Conservation (phyloP, 2,329 filamentous ascomycete species). For the Phoma sp. region DNA sequence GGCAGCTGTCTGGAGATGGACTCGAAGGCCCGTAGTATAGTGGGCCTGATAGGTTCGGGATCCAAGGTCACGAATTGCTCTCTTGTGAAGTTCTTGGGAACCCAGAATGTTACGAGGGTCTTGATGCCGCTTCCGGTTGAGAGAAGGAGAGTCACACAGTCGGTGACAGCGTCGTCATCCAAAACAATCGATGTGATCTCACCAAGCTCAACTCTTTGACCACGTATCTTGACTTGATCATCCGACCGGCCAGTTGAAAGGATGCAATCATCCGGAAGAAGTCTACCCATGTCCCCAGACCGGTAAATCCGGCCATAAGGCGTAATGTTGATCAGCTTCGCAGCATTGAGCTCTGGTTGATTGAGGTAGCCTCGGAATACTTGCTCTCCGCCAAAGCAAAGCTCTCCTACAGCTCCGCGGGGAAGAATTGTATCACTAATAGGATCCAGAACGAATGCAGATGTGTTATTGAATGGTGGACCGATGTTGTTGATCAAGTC, state of each 20-base stretch:
- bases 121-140: conserved; percentile 56
- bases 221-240: conserved; percentile 82
- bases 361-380: conserved; percentile 77
- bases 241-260: conserved; percentile 77
- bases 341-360: conserved; percentile 65
- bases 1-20: conserved; percentile 66
- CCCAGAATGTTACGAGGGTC: conserved; percentile 72
- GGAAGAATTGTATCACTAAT: conserved; percentile 60
- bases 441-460: conserved; percentile 68
- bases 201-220: conserved; percentile 78
- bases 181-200: conserved; percentile 74
- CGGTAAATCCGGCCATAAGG: conserved; percentile 77
- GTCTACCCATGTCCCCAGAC: conserved; percentile 81
- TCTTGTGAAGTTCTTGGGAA: conserved; percentile 50
- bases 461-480: conserved; percentile 75
- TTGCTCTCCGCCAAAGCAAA: conserved; percentile 87
- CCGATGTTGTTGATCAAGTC: conserved; percentile 81
- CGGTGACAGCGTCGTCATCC: conserved; percentile 58
- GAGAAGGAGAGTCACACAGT: conserved; percentile 71
- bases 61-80: conserved; percentile 50
- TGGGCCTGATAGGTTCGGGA: conserved; percentile 38
- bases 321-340: conserved; percentile 74
- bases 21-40: conserved; percentile 58
- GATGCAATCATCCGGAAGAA: conserved; percentile 79
- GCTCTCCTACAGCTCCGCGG: conserved; percentile 76